phyloP scores from a whole-genome alignment of 2,329 filamentous ascomycete species.

The Grosmannia clavigera region DNA sequence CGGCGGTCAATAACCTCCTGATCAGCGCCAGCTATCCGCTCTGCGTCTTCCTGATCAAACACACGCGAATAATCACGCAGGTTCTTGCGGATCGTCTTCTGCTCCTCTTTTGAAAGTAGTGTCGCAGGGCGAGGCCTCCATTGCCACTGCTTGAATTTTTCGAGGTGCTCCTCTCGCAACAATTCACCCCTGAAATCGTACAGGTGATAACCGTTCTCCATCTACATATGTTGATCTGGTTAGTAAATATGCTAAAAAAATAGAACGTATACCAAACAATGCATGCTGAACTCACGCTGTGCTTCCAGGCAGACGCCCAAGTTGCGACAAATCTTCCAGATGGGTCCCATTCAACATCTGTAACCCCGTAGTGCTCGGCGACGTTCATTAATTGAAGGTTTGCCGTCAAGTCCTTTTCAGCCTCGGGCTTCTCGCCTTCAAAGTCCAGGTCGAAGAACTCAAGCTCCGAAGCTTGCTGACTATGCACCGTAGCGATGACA shows the following conservation, averaged over 20 bases:
- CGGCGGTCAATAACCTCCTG: conserved; percentile 84
- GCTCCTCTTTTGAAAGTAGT: conserved; percentile 91
- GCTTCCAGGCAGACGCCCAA: conserved; percentile 91
- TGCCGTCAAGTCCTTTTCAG: conserved; percentile 84
- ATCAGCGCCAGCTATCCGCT: conserved; percentile 87
- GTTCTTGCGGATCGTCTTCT: conserved; percentile 96
- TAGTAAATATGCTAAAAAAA: not conserved
- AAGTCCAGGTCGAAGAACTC: conserved; percentile 98
- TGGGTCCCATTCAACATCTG: conserved; percentile 96
- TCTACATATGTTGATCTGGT: conserved; percentile 38
- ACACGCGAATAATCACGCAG: conserved; percentile 89
- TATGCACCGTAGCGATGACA: conserved; percentile 83
- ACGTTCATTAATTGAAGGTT: conserved; percentile 93
- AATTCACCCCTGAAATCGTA: conserved; percentile 92
- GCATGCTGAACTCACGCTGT: conserved; percentile 55
- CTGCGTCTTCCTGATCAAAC: conserved; percentile 91
- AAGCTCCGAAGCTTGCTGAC: conserved; percentile 84
- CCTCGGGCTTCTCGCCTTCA: conserved; percentile 89
- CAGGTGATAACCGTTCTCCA: conserved; percentile 98
- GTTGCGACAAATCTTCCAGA: conserved; percentile 90
- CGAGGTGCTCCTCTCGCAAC: conserved; percentile 79
- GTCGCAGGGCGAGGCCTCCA: conserved; percentile 88
- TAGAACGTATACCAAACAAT: not conserved
- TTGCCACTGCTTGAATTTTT: conserved; percentile 95
- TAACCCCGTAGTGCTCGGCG: conserved; percentile 92